Conservation (phyloP, 495 filamentous ascomycete species). For the Haplographium delicatum region DNA sequence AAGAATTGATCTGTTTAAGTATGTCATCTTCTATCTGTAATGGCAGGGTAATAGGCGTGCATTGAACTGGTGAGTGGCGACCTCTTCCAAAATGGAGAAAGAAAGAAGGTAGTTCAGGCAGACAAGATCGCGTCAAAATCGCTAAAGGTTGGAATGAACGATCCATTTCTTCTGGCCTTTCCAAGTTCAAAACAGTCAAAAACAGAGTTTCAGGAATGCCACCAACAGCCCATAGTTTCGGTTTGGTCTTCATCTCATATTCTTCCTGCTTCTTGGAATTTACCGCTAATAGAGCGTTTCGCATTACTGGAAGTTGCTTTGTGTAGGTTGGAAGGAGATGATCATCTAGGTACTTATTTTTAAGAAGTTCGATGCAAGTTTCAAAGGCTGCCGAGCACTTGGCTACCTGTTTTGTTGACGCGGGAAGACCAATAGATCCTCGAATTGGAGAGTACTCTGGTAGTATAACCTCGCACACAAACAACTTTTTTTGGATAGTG, state of each 20-base stretch:
- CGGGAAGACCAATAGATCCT: constrained; percentile 54
- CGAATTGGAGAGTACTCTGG: constrained; percentile 71
- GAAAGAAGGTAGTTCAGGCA: constrained; percentile 65
- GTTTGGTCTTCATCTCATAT: constrained; percentile 78
- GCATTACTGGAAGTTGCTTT: constrained; percentile 74
- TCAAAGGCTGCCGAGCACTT: constrained; percentile 90
- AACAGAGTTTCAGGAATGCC: constrained; percentile 53
- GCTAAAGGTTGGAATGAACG: constrained; percentile 58
- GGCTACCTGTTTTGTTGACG: constrained; percentile 65
- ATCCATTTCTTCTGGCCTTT: constrained; percentile 50
- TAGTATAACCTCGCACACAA: constrained; percentile 74
- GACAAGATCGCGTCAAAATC: constrained; percentile 61
- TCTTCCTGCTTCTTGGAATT: constrained; percentile 65
- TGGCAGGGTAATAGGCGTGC: constrained; percentile 20
- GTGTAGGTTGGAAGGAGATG: constrained; percentile 68
- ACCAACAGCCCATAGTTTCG: constrained; percentile 61
- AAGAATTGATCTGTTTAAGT: constrained; percentile 51
- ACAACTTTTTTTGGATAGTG: constrained; percentile 50
- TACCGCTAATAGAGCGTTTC: constrained; percentile 84
- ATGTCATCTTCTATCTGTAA: constrained; percentile 38
- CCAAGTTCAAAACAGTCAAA: constrained; percentile 58
- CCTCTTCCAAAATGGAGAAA: constrained; percentile 62
- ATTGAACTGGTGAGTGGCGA: constrained; percentile 25
- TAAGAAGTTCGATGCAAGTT: constrained; percentile 65
- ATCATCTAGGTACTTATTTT: constrained; percentile 62